phyloP scores from a whole-genome alignment of 441 rosid genomes.

The Erodium moschatum region DNA sequence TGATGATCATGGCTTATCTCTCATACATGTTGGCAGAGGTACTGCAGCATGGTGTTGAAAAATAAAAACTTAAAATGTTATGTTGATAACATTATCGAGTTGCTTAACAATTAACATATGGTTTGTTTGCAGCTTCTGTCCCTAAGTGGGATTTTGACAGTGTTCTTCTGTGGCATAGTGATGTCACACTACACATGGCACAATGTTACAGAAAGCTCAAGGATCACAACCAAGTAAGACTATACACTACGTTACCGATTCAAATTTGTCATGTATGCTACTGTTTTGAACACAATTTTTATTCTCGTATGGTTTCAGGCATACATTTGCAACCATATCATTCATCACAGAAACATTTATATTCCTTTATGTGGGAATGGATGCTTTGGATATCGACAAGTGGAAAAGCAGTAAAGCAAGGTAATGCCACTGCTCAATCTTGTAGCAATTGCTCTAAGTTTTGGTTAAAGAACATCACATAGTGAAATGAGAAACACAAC shows the following conservation, averaged over 20 bases:
- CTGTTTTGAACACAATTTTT: too few species aligned
- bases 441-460: neutral
- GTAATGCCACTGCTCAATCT: conserved; percentile 1
- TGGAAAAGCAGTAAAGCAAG: conserved; percentile 2
- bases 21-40: conserved; percentile 35
- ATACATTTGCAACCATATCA: conserved; percentile 8
- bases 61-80: too few species aligned
- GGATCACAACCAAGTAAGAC: conserved; percentile 47
- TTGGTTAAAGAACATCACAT: neutral
- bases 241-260: neutral
- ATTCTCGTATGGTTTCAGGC: neutral
- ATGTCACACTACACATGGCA: conserved; percentile 73
- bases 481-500: neutral
- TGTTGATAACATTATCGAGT: neutral
- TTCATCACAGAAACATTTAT: conserved; percentile 7
- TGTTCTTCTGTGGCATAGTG: conserved; percentile 58
- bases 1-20: conserved; percentile 32
- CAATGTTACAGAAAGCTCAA: conserved; percentile 53
- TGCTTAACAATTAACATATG: neutral
- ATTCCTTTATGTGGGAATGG: conserved; percentile 9
- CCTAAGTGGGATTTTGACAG: conserved; percentile 60
- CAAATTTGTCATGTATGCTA: too few species aligned
- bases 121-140: conserved; percentile 35
- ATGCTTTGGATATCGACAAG: neutral
- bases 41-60: neutral